Base-by-base conservation (phyloP, 371 early-diverging fungal genomes). In the Mortierella sp. region DNA sequence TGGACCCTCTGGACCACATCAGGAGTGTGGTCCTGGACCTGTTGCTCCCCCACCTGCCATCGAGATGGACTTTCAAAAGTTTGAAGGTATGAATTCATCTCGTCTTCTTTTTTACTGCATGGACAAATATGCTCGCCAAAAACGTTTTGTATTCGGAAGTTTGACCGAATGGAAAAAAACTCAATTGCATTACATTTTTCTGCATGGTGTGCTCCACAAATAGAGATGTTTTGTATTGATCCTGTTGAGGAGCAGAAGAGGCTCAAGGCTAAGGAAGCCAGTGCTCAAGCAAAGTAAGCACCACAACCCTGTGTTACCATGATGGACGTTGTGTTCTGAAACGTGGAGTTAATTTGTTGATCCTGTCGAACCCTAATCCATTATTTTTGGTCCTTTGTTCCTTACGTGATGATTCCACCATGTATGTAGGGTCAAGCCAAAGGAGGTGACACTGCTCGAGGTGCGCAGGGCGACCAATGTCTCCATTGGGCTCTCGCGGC, bases 141-240 rank as follows among this genome's bases (percentile, higher is more conserved):
- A n/a, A n/a, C n/a, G 13, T 19, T 53, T 31, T 45, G 41, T 29
- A 44, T 66, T 66, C 61, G 7, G 13, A n/a, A 13, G 53, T 9
- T 10, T 37, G 31, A 31, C n/a, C 31, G 26, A 41, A 64, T 52
- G 53, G 16, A 64, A 39, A 43, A 34, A n/a, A 24, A 43, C 58
- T 45, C 16, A 26, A 39, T 50, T 19, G 19, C 37, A 44, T 55
- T 22, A 31, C 58, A 58, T 58, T 34, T 58, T 22, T 47, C 22
- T 29, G 58, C 58, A n/a, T n/a, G n/a, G n/a, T n/a, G n/a, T n/a
- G n/a, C n/a, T n/a, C n/a, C 7, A 58, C 58, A 58, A 58, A 58
- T 72, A 82, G 83, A 82, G 63, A 47, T 82, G 69, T 82, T 82
- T 58, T 82, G 83, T 67, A 74, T 82, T 8, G 83, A 82, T 40